Conservation (phyloP, 2,329 filamentous ascomycete species). For the Drechslerella coelobrocha region DNA sequence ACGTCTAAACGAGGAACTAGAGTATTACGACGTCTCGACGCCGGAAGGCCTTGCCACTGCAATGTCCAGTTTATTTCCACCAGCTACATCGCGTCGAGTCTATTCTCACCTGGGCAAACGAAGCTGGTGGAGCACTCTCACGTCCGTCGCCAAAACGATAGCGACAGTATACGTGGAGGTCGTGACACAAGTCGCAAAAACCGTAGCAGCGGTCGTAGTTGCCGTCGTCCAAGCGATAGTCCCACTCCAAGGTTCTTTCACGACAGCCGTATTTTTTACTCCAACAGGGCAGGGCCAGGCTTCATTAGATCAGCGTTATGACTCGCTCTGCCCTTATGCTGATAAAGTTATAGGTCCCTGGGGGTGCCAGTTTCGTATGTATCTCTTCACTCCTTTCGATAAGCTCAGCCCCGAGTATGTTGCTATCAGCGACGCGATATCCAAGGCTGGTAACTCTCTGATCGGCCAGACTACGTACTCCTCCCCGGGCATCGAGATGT, state of each 20-base stretch:
- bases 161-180: too few relatives aligned
- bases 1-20: constrained; percentile 4
- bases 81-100: not conserved
- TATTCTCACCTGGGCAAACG: not conserved
- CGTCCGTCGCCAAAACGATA: not conserved
- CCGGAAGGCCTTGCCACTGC: not conserved
- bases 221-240: not conserved
- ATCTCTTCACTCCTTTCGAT: not conserved
- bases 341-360: not conserved
- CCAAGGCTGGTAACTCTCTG: not conserved
- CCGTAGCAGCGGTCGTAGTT: not conserved
- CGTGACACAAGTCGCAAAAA: not conserved
- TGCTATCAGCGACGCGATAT: constrained; percentile 6
- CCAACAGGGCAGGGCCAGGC: not conserved
- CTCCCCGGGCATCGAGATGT: not conserved
- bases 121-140: not conserved
- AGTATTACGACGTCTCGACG: constrained; percentile 2
- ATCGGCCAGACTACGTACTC: constrained; percentile 6
- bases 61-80: not conserved
- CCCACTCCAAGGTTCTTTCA: not conserved
- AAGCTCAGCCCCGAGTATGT: not conserved
- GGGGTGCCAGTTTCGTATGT: constrained; percentile 12
- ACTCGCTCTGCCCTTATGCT: not conserved
- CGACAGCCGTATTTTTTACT: not conserved
- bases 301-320: not conserved